Evolutionary conservation across 495 filamentous ascomycete species (phyloP), one percentile per base, ranked within the genome.

Genomic region (Penicillium antarcticum): DNA sequence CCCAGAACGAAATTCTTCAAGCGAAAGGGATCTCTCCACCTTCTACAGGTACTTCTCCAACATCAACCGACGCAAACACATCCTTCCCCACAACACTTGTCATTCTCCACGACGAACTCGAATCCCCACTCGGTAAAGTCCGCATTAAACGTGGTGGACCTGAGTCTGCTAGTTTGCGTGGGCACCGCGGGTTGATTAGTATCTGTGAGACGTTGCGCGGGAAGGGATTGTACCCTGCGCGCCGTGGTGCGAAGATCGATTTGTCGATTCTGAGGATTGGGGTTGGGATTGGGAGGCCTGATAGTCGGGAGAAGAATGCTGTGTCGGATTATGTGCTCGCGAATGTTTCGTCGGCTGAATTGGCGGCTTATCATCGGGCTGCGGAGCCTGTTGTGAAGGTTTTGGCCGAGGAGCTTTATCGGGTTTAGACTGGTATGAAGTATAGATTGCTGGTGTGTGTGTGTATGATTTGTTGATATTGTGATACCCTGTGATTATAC

Each of bases 61-160:
- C n/a, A n/a, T n/a, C 16, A 18, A 39, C 13, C 45, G 0, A 23
- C 18, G 26, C 19, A 45, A 16, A 29, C 6, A 10, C 45, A n/a
- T 6, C 37, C 1, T 45, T 45, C 14, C 56, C 62, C 0, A 52
- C 75, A 19, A 73, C 73, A 0, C 69, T 96, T 13, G 81, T 95
- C 3, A 69, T 96, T 2, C 70, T 96, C 23, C 89, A 96, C 68
- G 91, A 96, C 60, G 91, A 95, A 61, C 68, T 96, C 8, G 90
- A 96, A 62, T 75, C 77, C 38, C 69, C 75, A 19, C 56, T 89
- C 10, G 89, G 89, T 1, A 79, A 76, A 33, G 72, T 95, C 5
- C 85, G 74, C 35, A 69, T 87, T 34, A 82, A 67, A 56, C 74
- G 63, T 40, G 80, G 76, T 2, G 80, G 80, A 18, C 60, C 72